These are phyloP conservation scores for Psilocybe cubensis DNA, from an alignment of 768 basidiomycete species.

Conservation along the genomic window DNA sequence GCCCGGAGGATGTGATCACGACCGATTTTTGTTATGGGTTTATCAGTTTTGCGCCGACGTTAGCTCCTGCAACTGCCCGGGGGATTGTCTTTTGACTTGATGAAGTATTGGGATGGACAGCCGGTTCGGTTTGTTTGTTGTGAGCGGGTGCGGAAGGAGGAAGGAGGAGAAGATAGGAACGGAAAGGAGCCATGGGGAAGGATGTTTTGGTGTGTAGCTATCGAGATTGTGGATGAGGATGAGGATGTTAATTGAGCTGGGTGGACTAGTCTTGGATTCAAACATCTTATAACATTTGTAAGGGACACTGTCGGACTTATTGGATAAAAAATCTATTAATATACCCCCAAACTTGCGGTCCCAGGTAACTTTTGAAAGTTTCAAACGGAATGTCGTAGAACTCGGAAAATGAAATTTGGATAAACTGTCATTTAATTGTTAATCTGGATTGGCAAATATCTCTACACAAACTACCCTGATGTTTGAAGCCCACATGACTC, in stretches of 20 bases:
- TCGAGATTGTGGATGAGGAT: conserved; percentile 47
- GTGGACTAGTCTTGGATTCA: too few relatives aligned
- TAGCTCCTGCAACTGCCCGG: conserved; percentile 80
- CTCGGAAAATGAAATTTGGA: too few relatives aligned
- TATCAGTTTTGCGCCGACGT: conserved; percentile 67
- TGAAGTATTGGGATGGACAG: conserved; percentile 93
- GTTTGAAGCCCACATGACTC: too few relatives aligned
- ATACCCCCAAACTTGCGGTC: too few relatives aligned
- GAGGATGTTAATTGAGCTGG: conserved; percentile 1
- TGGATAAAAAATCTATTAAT: too few relatives aligned
- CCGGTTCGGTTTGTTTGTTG: conserved; percentile 89
- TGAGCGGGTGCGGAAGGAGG: conserved; percentile 36
- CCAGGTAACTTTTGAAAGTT: too few relatives aligned
- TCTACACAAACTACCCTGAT: too few relatives aligned
- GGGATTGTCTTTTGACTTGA: conserved; percentile 80
- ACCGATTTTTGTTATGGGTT: conserved; percentile 91
- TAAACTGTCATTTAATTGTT: too few relatives aligned
- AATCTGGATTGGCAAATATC: too few relatives aligned
- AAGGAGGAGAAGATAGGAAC: too few relatives aligned
- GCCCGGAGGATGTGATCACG: conserved; percentile 74
- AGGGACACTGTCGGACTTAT: not conserved
- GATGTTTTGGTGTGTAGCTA: conserved; percentile 59
- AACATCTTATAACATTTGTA: too few relatives aligned
- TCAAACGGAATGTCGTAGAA: too few relatives aligned
- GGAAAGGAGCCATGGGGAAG: conserved; percentile 47